A percentile compares a stretch with the other conserved stretches of the same genome.
phyloP scores from a whole-genome alignment of 2,329 filamentous ascomycete genomes.

The Pyricularia grisea region DNA sequence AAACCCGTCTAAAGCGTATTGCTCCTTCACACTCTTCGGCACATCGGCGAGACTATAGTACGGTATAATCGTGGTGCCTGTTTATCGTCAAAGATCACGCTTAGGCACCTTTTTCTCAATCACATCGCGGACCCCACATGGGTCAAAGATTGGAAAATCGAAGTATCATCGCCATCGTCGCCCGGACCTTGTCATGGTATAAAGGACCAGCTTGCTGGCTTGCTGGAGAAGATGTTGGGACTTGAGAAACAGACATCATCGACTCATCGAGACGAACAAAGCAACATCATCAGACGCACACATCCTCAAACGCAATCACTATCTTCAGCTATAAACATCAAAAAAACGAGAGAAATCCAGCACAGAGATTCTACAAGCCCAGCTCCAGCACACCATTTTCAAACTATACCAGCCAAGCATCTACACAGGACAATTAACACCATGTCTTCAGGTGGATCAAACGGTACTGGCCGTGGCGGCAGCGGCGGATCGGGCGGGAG shows the following conservation, averaged over 20 bases:
- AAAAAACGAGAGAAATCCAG: neutral
- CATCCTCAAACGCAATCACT: neutral
- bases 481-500: neutral
- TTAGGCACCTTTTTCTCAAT: neutral
- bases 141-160: neutral
- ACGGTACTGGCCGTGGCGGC: neutral
- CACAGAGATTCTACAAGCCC: neutral
- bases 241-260: neutral
- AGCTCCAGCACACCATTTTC: neutral
- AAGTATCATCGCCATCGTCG: neutral
- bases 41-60: neutral
- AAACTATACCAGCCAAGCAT: neutral
- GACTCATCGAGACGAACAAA: neutral
- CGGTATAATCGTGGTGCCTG: neutral
- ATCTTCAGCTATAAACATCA: neutral
- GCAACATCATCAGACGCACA: neutral
- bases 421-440: neutral
- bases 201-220: neutral
- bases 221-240: neutral
- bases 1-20: neutral
- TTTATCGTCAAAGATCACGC: neutral
- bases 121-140: neutral
- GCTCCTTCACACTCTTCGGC: neutral
- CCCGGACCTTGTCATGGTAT: neutral
- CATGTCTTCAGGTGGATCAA: slow-evolving; percentile 4